Evolutionary conservation across 2,329 filamentous ascomycete genomes (phyloP).

Genomic region (Monosporascus sp.): DNA sequence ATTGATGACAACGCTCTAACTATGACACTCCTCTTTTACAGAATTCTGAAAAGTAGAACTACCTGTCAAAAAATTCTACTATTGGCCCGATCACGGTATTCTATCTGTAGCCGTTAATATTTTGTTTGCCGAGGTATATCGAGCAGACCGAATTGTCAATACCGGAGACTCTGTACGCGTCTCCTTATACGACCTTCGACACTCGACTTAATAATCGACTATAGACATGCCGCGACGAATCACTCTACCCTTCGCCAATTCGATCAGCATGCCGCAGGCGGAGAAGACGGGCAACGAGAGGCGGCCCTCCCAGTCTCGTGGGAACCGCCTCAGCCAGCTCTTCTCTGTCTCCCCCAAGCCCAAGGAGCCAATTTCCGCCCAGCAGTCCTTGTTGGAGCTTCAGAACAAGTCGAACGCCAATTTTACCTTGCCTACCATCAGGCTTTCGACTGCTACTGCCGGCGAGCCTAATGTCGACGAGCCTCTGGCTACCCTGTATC

Average conservation of each 20-base stretch:
- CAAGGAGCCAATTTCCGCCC: constrained; percentile 60
- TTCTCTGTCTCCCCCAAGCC: constrained; percentile 77
- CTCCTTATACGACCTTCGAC: not conserved
- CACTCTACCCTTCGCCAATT: constrained; percentile 50
- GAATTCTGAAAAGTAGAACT: not conserved
- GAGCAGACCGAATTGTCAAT: not conserved
- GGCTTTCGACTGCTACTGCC: constrained; percentile 77
- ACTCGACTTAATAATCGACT: constrained; percentile 3
- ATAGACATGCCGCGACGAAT: constrained; percentile 56
- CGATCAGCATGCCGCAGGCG: constrained; percentile 40
- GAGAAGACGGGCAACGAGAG: constrained; percentile 48
- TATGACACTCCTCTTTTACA: not conserved
- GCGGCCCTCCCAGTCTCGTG: constrained; percentile 59
- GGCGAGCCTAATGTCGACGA: constrained; percentile 70
- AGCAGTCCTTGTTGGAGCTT: constrained; percentile 63
- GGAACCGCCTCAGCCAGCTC: constrained; percentile 74
- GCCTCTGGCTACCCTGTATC: constrained; percentile 74
- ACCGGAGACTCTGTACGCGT: not conserved
- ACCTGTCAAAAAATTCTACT: not conserved
- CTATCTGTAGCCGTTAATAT: too few species aligned
- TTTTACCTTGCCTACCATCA: constrained; percentile 82
- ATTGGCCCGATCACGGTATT: not conserved
- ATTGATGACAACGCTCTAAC: not conserved
- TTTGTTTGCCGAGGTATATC: too few species aligned
- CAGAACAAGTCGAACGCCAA: constrained; percentile 59